Evolutionary conservation across 352 stramenopile genomes (phyloP).

Genomic region (Globisporangium spiculum): DNA sequence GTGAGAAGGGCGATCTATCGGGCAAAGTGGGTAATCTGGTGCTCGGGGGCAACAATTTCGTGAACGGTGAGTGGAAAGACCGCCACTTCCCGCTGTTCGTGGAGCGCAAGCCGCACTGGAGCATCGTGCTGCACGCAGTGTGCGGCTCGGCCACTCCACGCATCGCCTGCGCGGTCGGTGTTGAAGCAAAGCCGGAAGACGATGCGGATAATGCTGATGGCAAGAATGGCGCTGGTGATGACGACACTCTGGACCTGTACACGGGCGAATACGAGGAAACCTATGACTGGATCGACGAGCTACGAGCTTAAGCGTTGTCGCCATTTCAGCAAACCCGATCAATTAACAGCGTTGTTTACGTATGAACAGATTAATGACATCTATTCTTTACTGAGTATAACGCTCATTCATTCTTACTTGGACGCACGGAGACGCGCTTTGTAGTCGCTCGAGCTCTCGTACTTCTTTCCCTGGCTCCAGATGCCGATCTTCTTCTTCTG

Average conservation of each 20-base stretch:
- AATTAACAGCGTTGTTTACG: not conserved
- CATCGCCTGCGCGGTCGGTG: conserved; percentile 32
- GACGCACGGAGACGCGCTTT: conserved; percentile 60
- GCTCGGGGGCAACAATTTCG: conserved; percentile 14
- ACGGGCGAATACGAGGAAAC: conserved; percentile 14
- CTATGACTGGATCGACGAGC: conserved; percentile 17
- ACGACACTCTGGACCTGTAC: not conserved
- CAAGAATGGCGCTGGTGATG: not conserved
- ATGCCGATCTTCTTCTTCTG: conserved; percentile 65
- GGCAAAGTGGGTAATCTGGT: conserved; percentile 41
- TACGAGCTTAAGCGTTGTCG: conserved; percentile 6
- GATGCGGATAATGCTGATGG: not conserved
- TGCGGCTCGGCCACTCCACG: conserved; percentile 26
- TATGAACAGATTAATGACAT: not conserved
- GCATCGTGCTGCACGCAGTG: conserved; percentile 28
- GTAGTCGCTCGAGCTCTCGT: conserved; percentile 74
- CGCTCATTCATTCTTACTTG: conserved; percentile 4
- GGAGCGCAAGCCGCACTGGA: conserved; percentile 31
- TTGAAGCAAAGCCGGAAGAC: not conserved
- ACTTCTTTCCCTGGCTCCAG: conserved; percentile 73
- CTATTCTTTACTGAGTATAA: not conserved
- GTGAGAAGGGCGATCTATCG: conserved; percentile 46
- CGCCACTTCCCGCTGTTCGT: conserved; percentile 26
- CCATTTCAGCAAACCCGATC: not conserved
- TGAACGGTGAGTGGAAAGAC: conserved; percentile 29